Evolutionary conservation across 257 asterid species (phyloP).

Genomic region (Osmanthus fragrans): DNA sequence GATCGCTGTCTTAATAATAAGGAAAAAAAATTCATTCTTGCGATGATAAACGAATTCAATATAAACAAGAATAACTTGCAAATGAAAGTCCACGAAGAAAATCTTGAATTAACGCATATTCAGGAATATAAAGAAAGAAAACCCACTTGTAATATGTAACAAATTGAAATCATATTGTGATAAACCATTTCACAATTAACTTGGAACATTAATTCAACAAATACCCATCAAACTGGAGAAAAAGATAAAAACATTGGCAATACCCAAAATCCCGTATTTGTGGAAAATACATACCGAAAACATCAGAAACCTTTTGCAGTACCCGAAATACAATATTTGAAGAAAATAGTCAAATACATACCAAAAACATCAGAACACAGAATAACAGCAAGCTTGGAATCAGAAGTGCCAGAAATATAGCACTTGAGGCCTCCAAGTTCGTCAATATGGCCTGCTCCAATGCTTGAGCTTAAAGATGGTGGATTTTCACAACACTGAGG

Average conservation of each 20-base stretch:
- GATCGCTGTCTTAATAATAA: no score
- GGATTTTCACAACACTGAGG: conserved; percentile 57
- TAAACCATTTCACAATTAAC: background rate
- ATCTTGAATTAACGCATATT: background rate
- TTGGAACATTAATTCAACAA: background rate
- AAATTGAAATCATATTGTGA: background rate
- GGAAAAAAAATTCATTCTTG: background rate
- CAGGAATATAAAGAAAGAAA: background rate
- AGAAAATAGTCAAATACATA: conserved; percentile 7
- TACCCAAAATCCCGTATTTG: background rate
- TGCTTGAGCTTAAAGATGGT: conserved; percentile 33
- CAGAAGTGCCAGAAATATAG: conserved; percentile 43
- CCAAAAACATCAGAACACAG: conserved; percentile 61
- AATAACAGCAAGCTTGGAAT: conserved; percentile 45
- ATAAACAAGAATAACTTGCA: background rate
- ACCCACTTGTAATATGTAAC: background rate
- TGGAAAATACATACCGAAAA: conserved; percentile 38
- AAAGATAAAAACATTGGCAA: background rate
- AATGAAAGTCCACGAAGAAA: no score
- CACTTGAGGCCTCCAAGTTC: conserved; percentile 50
- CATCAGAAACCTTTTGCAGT: conserved; percentile 33
- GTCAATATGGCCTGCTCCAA: conserved; percentile 46
- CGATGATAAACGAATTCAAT: background rate
- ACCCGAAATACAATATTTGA: background rate
- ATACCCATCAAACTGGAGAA: background rate